Base-by-base conservation (phyloP, 306 rosid genomes). In the Gleditsia sinensis region DNA sequence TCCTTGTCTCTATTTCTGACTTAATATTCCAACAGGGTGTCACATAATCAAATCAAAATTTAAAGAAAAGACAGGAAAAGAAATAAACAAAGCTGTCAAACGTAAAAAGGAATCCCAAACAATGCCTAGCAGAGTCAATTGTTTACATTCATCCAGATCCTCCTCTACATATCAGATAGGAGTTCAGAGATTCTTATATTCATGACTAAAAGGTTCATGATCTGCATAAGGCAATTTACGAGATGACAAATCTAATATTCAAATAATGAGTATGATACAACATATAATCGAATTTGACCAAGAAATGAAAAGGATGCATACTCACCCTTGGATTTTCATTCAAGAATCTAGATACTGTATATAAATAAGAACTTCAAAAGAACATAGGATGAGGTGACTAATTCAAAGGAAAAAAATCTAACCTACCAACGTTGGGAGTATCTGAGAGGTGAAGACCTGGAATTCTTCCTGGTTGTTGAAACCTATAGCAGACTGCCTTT, bases 401-500 rank as follows among this genome's bases (percentile, higher is more conserved):
- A 17, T 17, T 7, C 20, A 64, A 56, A 28, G 24, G 9, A 24
- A 36, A 27, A 59, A 20, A 6, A 32, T 66, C 6, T n/a, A 78
- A 85, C 90, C 34, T 86, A 88, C 90, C 85, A 56, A 58, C 39
- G 51, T 80, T 81, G 67, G 93, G 96, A 46, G 82, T 70, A 80
- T 90, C 96, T 1, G 96, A 88, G 53, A 88, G 93, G 57, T 20
- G 88, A 72, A 89, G 90, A 69, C 78, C 78, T 34, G 71, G 81
- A 83, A 67, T 82, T 71, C 81, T 82, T 45, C 83, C 85, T 42
- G 86, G 78, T 72, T 78, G 86, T 43, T 34, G 82, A 70, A 82
- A 82, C 69, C 93, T 89, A 55, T 90, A 90, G 59, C 86, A 79
- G 60, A 90, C 86, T 69, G 90, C 91, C 87, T 90, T 85, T 43